Base-by-base conservation (phyloP, 495 filamentous ascomycete genomes). In the Cryomyces minteri region DNA sequence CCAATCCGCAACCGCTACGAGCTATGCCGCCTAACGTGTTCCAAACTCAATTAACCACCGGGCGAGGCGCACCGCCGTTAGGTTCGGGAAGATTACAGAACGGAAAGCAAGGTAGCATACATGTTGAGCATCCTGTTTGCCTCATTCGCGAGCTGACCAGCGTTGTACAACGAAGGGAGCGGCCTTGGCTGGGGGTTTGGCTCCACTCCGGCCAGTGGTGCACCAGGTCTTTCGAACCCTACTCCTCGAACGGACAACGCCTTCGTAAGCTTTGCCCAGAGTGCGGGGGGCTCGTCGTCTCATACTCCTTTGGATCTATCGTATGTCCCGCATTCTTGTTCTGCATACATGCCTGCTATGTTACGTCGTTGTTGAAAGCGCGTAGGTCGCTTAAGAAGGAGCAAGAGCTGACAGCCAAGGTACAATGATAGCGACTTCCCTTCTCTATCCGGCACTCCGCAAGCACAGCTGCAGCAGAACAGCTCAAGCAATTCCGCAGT, bases 181-280 rank as follows among this genome's bases (percentile, higher is more conserved):
- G 76, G 69, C 58, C 66, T 74, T 46, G 77, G 73, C 53, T 87
- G 83, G 83, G 77, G 75, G 28, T 86, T 84, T 64, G 78, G 77
- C n/a, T 31, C 11, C 10, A 30, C 25, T 12, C 40, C 41, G 38
- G 45, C 31, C 31, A 25, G 18, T 25, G 45, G 45, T 11, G 39
- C 39, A 5, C 45, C 40, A 10, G 40, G 36, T 6, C 25, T 47
- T 11, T 41, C 45, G 18, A 32, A 32, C 39, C 8, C 36, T 32
- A 31, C 32, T 5, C 18, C 36, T 14, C 25, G 45, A 30, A 47
- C 32, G 37, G 41, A 47, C 14, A 11, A 28, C 5, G 25, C 45
- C 11, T 14, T 41, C 32, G 40, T 38, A 9, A 18, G 37, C 45
- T 41, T 47, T 11, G 25, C 45, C 25, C 45, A 47, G 25, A 28